Evolutionary conservation across 768 basidiomycete species (phyloP), one percentile per base, ranked within the genome.

Genomic region (Lactifluus volemus): DNA sequence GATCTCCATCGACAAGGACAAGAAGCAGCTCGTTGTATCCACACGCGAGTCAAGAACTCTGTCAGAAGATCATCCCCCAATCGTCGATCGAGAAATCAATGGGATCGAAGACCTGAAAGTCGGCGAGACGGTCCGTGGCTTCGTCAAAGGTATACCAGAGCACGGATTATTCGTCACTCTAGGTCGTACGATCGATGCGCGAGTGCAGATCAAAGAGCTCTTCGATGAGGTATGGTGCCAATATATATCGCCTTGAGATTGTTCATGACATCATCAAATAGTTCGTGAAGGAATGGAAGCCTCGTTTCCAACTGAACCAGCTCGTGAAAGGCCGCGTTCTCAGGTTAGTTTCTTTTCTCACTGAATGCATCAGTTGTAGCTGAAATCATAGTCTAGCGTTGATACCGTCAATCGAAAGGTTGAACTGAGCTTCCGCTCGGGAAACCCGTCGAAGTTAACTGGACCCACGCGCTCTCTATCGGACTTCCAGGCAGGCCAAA

Each of bases 201-300:
- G 95, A 17, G 86, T 99, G 30, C 92, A 96, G 74, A 98, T 98
- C 70, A 85, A 81, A 69, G 92, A 97, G 73, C 80, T 96, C 5
- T 97, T 96, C 70, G 91, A 97, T 68, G 92, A 94, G 67, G 83
- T 82, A 56, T 51, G 77, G 21, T 21, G 17, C 15, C 5, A 15
- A n/a, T 21, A n/a, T 15, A 45, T 21, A 41, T 55, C 32, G 60
- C 17, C 12, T 58, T 30, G 30, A 55, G 58, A 38, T 15, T 17
- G 9, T 9, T 17, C 36, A 55, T 51, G 38, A 51, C 11, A 34
- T 2, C 9, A 9, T 30, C 50, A 30, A 58, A 63, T 67, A 97
- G 92, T 98, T 83, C 73, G 82, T 98, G 68, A 97, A 98, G 73
- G 95, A 98, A 44, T 99, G 96, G 96, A 88, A 95, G 74, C 76